phyloP scores from a whole-genome alignment of 441 rosid genomes.

The Flueggea neowawraea region DNA sequence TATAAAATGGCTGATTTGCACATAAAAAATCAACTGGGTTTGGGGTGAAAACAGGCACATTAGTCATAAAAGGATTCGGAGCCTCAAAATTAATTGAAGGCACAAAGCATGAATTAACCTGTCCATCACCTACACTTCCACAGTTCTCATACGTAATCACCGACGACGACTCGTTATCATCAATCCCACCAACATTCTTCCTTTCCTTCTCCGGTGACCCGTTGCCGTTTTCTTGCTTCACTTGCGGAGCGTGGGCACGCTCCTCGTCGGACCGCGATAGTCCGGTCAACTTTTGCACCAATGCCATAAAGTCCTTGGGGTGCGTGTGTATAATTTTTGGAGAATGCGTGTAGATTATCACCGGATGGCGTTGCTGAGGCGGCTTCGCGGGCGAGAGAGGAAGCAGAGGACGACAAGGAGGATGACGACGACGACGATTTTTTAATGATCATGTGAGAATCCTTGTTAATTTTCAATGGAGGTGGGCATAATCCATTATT shows the following conservation, averaged over 20 bases:
- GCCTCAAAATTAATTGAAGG: slow-evolving; percentile 33
- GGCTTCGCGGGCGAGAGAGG: slow-evolving; percentile 31
- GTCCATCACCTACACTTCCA: slow-evolving; percentile 34
- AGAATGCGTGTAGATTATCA: slow-evolving; percentile 78
- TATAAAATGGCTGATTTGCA: slow-evolving; percentile 33
- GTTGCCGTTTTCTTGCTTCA: slow-evolving; percentile 10
- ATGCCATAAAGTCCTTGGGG: slow-evolving; percentile 70
- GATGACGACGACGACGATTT: slow-evolving; percentile 38
- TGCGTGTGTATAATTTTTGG: slow-evolving; percentile 75
- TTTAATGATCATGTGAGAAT: slow-evolving; percentile 50
- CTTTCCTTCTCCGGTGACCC: slow-evolving; percentile 13
- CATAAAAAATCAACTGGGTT: slow-evolving; percentile 40
- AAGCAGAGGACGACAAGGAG: slow-evolving; percentile 11
- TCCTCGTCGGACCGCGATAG: slow-evolving; percentile 35
- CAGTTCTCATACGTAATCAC: slow-evolving; percentile 55
- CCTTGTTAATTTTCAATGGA: slow-evolving; percentile 27
- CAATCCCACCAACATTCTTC: slow-evolving; percentile 8
- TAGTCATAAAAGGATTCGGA: slow-evolving; percentile 34
- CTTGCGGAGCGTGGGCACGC: slow-evolving; percentile 1
- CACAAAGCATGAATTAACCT: slow-evolving; percentile 44
- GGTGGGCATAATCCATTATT: background rate
- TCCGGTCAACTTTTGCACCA: slow-evolving; percentile 82
- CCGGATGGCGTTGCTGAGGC: slow-evolving; percentile 56
- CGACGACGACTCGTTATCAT: slow-evolving; percentile 63
- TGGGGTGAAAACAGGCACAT: slow-evolving; percentile 33